Evolutionary conservation across 345 rosid species (phyloP).

Genomic region (Rhodomyrtus tomentosa): DNA sequence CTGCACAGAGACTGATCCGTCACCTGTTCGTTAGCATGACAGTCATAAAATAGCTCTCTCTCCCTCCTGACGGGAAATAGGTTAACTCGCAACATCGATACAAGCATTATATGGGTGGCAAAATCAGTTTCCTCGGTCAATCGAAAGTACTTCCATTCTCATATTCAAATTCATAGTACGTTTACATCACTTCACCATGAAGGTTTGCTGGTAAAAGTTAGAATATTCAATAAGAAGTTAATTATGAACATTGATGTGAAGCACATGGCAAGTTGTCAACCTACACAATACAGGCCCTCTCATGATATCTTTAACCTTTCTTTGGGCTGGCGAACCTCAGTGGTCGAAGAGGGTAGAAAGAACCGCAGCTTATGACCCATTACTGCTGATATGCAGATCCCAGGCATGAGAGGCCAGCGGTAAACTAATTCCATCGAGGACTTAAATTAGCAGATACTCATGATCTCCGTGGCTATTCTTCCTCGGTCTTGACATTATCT

Average conservation of each 20-base stretch:
- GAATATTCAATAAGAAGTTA: not conserved
- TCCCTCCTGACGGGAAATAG: not conserved
- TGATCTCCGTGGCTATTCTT: slow-evolving; percentile 5
- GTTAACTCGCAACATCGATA: not conserved
- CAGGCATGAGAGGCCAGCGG: not conserved
- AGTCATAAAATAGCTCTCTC: not conserved
- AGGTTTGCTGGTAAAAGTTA: not conserved
- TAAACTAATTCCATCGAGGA: not conserved
- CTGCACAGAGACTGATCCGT: not conserved
- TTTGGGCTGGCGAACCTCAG: not conserved
- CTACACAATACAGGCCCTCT: not conserved
- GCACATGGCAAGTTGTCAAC: not conserved
- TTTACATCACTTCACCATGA: not conserved
- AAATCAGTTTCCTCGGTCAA: not conserved
- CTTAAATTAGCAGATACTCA: not conserved
- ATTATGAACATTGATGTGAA: not conserved
- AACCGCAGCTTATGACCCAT: not conserved
- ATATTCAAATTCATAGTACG: not conserved
- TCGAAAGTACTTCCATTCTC: too few species aligned
- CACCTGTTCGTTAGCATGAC: not conserved
- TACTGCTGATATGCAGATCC: not conserved
- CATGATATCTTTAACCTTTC: not conserved
- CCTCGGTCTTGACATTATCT: slow-evolving; percentile 8
- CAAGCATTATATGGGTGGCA: not conserved
- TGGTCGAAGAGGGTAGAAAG: not conserved